Conservation (phyloP, 2,329 filamentous ascomycete species). For the Intubia oerlemansii region DNA sequence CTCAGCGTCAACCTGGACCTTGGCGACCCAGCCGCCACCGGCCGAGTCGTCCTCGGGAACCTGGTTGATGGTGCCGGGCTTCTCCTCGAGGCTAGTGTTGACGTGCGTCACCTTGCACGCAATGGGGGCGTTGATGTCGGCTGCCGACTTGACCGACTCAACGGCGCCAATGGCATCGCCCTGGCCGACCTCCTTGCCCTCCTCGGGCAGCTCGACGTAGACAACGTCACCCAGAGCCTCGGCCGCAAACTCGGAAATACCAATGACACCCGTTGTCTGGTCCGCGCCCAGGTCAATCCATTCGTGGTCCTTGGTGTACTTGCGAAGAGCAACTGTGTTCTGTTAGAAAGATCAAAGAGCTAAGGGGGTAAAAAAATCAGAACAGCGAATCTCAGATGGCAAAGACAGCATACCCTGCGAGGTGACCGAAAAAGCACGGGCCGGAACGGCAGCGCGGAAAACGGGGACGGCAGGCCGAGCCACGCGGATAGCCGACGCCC, state of each 20-base stretch:
- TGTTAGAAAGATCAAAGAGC: constrained; percentile 17
- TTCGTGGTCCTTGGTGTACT: constrained; percentile 94
- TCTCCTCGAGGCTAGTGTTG: constrained; percentile 62
- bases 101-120: constrained; percentile 52
- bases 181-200: constrained; percentile 42
- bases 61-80: constrained; percentile 72
- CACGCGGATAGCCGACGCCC: constrained; percentile 20
- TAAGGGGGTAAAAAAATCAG: constrained; percentile 1
- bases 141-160: constrained; percentile 96
- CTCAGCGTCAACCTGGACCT: constrained; percentile 53
- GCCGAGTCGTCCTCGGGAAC: constrained; percentile 59
- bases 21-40: constrained; percentile 79
- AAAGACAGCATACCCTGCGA: constrained; percentile 18
- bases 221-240: constrained; percentile 89
- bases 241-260: constrained; percentile 82
- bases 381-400: constrained; percentile 9
- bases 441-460: constrained; percentile 16
- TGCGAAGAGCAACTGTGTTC: constrained; percentile 50
- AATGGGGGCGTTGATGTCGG: constrained; percentile 84
- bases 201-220: constrained; percentile 78
- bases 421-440: constrained; percentile 25
- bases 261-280: constrained; percentile 59
- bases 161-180: constrained; percentile 85
- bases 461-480: constrained; percentile 10
- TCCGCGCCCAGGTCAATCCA: constrained; percentile 82